These are phyloP conservation scores for Starmerella potacharoeniae DNA, from an alignment of 805 yeast species.

Conservation along the genomic window DNA sequence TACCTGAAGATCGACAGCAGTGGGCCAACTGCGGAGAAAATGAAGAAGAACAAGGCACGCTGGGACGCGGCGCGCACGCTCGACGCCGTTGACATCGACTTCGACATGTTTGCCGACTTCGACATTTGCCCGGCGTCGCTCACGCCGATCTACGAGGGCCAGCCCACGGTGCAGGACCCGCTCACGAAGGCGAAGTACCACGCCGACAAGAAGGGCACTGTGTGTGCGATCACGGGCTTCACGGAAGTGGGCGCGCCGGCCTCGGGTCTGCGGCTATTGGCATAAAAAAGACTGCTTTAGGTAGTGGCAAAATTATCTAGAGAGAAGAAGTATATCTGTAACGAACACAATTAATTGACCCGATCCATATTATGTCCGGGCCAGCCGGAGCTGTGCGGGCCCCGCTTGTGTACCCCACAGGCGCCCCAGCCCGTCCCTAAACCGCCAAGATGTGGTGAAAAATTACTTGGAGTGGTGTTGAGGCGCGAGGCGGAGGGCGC, in stretches of 20 bases:
- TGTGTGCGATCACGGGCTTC: slow-evolving; percentile 64
- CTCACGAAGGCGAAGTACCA: slow-evolving; percentile 85
- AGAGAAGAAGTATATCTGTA: not conserved
- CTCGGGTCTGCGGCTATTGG: slow-evolving; percentile 58
- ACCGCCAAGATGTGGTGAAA: too few relatives aligned
- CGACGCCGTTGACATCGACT: slow-evolving; percentile 83
- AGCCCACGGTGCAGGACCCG: slow-evolving; percentile 61
- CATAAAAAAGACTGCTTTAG: not conserved
- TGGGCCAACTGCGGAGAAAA: slow-evolving; percentile 74
- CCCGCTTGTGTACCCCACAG: too few relatives aligned
- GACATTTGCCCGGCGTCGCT: slow-evolving; percentile 77
- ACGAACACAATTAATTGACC: too few relatives aligned
- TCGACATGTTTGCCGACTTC: slow-evolving; percentile 84
- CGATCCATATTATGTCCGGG: too few relatives aligned
- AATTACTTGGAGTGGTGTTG: too few relatives aligned
- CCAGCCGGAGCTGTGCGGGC: too few relatives aligned
- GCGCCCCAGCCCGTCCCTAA: too few relatives aligned
- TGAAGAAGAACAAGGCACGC: slow-evolving; percentile 65
- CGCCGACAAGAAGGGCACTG: slow-evolving; percentile 59
- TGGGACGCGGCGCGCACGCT: slow-evolving; percentile 62
- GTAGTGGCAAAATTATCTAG: too few relatives aligned
- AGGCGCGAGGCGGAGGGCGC: too few relatives aligned
- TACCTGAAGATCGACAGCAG: slow-evolving; percentile 55
- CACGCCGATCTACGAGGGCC: slow-evolving; percentile 79
- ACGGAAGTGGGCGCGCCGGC: slow-evolving; percentile 84